Percentiles rank a stretch among this genome's conserved stretches.
Evolutionary conservation across 73 alveolate genomes (phyloP).

Genomic region (Tetrahymena malaccensis): DNA sequence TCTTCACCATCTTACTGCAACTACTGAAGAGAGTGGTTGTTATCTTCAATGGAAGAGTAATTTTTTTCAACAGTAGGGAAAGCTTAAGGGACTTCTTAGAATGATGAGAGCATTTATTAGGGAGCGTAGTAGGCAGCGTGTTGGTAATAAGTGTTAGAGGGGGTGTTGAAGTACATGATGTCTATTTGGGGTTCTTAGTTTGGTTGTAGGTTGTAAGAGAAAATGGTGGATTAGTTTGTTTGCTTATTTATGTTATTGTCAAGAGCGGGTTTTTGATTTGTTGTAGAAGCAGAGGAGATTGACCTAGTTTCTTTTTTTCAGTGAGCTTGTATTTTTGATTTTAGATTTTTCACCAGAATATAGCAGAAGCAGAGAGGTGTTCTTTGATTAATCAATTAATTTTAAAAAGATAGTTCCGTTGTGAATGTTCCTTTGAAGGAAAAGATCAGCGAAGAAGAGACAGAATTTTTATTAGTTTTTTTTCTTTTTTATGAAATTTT

Average conservation of each 20-base stretch:
- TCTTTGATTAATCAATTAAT: neutral
- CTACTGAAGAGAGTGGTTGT: neutral
- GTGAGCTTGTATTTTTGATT: neutral
- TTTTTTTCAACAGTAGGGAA: neutral
- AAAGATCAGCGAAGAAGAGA: neutral
- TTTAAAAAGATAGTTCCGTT: neutral
- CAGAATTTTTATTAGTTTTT: neutral
- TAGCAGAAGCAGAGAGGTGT: neutral
- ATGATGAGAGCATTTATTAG: neutral
- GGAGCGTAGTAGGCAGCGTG: neutral
- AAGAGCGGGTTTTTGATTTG: neutral
- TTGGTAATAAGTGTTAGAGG: neutral
- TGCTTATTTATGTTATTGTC: neutral
- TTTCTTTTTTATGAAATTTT: neutral
- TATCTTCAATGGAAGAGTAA: neutral
- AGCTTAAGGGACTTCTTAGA: neutral
- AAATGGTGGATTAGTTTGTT: neutral
- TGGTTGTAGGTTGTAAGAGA: neutral
- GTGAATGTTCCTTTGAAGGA: neutral
- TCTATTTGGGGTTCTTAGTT: neutral
- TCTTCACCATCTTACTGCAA: slow-evolving; percentile 1
- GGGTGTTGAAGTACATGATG: neutral
- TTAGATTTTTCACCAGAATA: neutral
- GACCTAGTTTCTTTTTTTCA: neutral
- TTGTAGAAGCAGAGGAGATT: neutral